Base-by-base conservation (phyloP, 768 basidiomycete genomes). In the Amanita rubescens region DNA sequence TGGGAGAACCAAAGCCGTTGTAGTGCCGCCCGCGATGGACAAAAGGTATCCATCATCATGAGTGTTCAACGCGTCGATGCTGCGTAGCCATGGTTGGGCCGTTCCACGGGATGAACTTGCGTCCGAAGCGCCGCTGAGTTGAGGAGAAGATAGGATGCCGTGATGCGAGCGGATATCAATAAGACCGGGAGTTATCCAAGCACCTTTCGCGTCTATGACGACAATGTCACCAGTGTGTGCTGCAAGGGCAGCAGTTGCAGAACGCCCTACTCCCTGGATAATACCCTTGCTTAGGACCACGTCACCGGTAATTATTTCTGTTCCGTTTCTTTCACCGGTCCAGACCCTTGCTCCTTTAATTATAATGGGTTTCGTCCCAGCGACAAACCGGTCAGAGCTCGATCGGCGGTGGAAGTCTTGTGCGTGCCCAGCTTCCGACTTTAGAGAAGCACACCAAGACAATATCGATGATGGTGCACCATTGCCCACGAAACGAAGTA, bases 141-240 rank as follows among this genome's bases (percentile, higher is more conserved):
- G 60, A 0, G 87, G 86, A 0, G 77, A 67, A 11, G 80, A 58
- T 17, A 61, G 69, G 32, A 80, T 75, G 14, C 82, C 85, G 37
- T 86, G 59, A 61, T 90, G 87, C 1, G 83, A 84, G 65, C 88
- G 86, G 47, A 82, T 66, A 61, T 85, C 82, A 34, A 85, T 72
- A 52, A 84, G 70, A 12, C 79, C 90, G n/a, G 90, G 88, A 0
- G 89, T 88, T 10, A 91, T 75, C 89, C 89, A 93, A 14, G 81
- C 74, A 8, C 82, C 84, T 35, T 79, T 66, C 1, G 78, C 81
- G 57, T 94, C 82, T 12, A 90, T 62, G 25, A 80, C 74, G 10
- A 77, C 71, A 15, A 81, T 60, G 12, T 71, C 63, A 6, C 60
- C 57, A 24, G 69, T 69, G 50, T 71, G 72, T 1, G 49, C 50